Percentiles rank a stretch among this genome's conserved stretches.
Evolutionary conservation across 345 rosid genomes (phyloP).

Genomic region (Heritiera fomes): DNA sequence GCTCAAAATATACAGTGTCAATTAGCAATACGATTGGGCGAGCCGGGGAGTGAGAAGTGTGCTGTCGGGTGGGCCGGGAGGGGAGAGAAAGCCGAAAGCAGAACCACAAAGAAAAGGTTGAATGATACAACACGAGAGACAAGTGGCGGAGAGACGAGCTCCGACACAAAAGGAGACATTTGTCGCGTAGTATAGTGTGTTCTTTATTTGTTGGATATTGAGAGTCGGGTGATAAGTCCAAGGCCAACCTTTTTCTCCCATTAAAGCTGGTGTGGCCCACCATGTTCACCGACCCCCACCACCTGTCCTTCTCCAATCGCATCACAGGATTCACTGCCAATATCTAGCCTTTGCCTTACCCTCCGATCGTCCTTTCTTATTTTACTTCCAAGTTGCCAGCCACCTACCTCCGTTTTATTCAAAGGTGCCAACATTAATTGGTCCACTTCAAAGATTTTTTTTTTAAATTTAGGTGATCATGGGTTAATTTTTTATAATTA

Average conservation of each 20-base stretch:
- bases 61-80: neutral
- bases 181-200: conserved; percentile 20
- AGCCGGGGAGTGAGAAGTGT: no score
- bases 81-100: neutral
- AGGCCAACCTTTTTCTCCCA: conserved; percentile 12
- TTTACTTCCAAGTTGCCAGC: neutral
- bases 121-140: neutral
- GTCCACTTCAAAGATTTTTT: no score
- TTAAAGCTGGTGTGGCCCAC: conserved; percentile 15
- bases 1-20: no score
- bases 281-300: neutral
- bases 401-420: neutral
- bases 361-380: neutral
- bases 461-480: no score
- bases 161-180: conserved; percentile 12
- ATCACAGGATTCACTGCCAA: no score
- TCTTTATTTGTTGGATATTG: neutral
- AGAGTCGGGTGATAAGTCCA: conserved; percentile 26
- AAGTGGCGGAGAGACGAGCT: neutral
- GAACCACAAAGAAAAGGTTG: neutral
- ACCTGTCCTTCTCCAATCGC: neutral
- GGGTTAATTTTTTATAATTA: no score
- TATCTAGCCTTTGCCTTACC: no score
- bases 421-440: no score
- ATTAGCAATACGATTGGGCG: no score